phyloP scores from a whole-genome alignment of 2,329 filamentous ascomycete species.

The Fusarium odoratissimum region DNA sequence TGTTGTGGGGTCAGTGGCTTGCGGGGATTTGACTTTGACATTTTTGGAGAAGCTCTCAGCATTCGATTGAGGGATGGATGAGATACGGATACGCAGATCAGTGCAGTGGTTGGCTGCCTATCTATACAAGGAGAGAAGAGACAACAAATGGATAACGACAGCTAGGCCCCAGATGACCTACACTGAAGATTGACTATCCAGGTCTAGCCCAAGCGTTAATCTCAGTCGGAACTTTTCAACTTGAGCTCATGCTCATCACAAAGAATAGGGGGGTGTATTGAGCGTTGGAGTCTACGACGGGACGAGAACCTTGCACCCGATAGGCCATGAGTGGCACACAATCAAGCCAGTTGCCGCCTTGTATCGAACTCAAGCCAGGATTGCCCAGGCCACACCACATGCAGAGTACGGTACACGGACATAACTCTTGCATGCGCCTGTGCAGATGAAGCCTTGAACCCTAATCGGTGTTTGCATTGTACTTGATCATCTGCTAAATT shows the following conservation, averaged over 20 bases:
- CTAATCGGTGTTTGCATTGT: constrained; percentile 3
- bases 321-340: constrained; percentile 39
- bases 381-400: constrained; percentile 21
- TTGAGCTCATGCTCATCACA: not conserved
- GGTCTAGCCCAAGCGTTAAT: constrained; percentile 36
- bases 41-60: constrained; percentile 24
- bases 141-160: constrained; percentile 24
- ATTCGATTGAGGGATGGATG: not conserved
- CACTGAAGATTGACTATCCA: constrained; percentile 25
- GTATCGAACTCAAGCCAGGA: constrained; percentile 29
- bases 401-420: constrained; percentile 2
- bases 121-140: constrained; percentile 27
- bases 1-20: constrained; percentile 35
- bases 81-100: constrained; percentile 28
- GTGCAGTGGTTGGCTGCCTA: not conserved
- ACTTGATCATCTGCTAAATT: constrained; percentile 3
- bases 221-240: constrained; percentile 28
- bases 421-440: constrained; percentile 10
- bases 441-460: constrained; percentile 18
- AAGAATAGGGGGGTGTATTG: constrained; percentile 29
- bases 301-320: constrained; percentile 33
- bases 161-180: constrained; percentile 8
- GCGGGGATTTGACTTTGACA: constrained; percentile 22
- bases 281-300: constrained; percentile 19
- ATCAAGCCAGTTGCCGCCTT: constrained; percentile 35